Conservation (phyloP, 2,329 filamentous ascomycete species). For the Chaetomium globosum region DNA sequence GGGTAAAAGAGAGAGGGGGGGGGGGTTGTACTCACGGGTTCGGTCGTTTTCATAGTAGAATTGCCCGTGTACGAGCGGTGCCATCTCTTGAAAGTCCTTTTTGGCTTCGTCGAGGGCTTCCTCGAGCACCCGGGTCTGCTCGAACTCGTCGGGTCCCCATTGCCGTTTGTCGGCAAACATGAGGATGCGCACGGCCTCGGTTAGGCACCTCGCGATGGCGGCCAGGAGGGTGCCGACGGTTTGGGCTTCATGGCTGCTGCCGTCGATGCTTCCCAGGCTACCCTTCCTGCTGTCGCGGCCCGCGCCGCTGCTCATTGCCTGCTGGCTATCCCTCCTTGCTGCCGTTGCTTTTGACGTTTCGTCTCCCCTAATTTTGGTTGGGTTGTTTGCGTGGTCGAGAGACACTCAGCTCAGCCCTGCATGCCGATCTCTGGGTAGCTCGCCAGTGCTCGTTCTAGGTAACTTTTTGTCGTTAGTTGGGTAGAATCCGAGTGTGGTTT, state of each 20-base stretch:
- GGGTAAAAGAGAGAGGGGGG: background rate
- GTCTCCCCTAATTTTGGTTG: background rate
- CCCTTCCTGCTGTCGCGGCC: slow-evolving; percentile 27
- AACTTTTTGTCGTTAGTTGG: background rate
- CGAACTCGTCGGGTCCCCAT: slow-evolving; percentile 62
- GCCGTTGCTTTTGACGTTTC: background rate
- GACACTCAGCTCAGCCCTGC: background rate
- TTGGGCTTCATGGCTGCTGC: slow-evolving; percentile 33
- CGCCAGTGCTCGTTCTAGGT: background rate
- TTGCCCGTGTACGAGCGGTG: slow-evolving; percentile 57
- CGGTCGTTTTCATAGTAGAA: slow-evolving; percentile 62
- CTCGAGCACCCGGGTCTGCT: slow-evolving; percentile 59
- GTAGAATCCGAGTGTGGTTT: background rate
- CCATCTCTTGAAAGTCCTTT: slow-evolving; percentile 62
- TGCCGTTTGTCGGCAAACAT: slow-evolving; percentile 60
- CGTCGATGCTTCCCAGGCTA: slow-evolving; percentile 21
- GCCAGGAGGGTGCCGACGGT: slow-evolving; percentile 63
- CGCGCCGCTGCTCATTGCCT: slow-evolving; percentile 29
- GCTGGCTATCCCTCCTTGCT: background rate
- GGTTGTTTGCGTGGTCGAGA: background rate
- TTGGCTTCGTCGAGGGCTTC: slow-evolving; percentile 61
- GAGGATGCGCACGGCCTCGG: slow-evolving; percentile 57
- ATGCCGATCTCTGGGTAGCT: background rate
- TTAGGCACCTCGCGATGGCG: slow-evolving; percentile 57
- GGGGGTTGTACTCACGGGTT: slow-evolving; percentile 48